phyloP scores from a whole-genome alignment of 1,284 basidiomycete species.

The Boletus mariae region DNA sequence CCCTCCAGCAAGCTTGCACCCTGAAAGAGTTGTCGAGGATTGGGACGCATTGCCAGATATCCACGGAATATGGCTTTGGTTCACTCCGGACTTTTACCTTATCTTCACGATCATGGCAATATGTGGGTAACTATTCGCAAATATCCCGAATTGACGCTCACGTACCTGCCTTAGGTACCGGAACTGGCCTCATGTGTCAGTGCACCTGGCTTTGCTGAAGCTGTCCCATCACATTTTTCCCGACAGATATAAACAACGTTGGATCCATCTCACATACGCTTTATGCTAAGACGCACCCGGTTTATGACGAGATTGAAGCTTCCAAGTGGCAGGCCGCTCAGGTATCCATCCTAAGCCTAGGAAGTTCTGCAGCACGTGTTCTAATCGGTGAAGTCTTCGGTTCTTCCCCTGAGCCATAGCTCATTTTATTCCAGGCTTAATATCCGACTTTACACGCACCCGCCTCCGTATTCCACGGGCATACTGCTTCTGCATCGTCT shows the following conservation, averaged over 20 bases:
- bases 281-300: conserved; percentile 60
- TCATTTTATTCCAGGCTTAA: conserved; percentile 46
- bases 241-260: conserved; percentile 87
- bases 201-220: conserved; percentile 2
- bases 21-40: conserved; percentile 8
- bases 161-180: conserved; percentile 56
- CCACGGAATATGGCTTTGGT: conserved; percentile 46
- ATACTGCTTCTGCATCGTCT: conserved; percentile 67
- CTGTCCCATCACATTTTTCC: neutral
- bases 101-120: conserved; percentile 69
- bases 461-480: conserved; percentile 60
- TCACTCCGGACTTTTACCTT: conserved; percentile 68
- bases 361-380: conserved; percentile 81
- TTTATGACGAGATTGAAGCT: conserved; percentile 64
- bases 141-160: neutral
- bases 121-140: conserved; percentile 41
- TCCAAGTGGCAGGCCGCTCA: conserved; percentile 80
- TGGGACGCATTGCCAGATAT: conserved; percentile 38
- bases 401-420: neutral
- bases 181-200: conserved; percentile 86
- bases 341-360: conserved; percentile 81
- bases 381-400: conserved; percentile 52
- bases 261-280: conserved; percentile 89
- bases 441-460: conserved; percentile 70
- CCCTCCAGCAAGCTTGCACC: neutral